Base-by-base conservation (phyloP, 371 early-diverging fungal species). In the Saksenaea vasiformis region DNA sequence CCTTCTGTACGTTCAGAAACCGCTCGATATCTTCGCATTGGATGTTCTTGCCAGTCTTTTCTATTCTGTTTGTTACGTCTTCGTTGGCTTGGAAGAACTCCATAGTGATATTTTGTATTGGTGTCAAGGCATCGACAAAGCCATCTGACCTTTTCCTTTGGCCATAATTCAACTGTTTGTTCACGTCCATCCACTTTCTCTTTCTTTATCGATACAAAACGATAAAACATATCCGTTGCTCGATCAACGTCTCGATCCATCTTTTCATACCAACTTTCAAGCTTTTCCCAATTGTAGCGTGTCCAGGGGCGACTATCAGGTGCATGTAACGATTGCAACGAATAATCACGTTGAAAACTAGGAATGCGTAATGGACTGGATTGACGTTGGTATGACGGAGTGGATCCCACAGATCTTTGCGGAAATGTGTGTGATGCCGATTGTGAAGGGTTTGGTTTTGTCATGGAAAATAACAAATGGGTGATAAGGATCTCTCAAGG, bases 91-190 rank as follows among this genome's bases (percentile, higher is more conserved):
- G 56, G 56, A 14, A 56, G 28, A 34, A 56, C n/a, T 34, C 56
- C 56, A 15, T 36, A 4, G n/a, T 56, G 56, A 19, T 34, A 56
- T 56, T 35, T 27, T 13, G 56, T 56, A 56, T 56, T 56, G 35
- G 56, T 56, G 28, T 56, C 56, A 7, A 56, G 35, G 5, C 56
- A 56, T 56, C 34, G 31, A n/a, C 56, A 56, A 13, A 26, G 56
- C 56, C 56, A 56, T 17, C 26, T 13, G 35, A 56, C 34, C 13
- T 56, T 31, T 15, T 56, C 56, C n/a, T 56, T 56, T 35, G 56
- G 19, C 56, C 56, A 56, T 14, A 56, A 28, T 26, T 54, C 54
- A 4, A 26, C 19, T 9, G 56, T 26, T 56, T 15, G 27, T 34
- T 14, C 56, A n/a, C 28, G 13, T 1, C 35, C 56, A 26, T 19